Evolutionary conservation across 495 filamentous ascomycete species (phyloP).

Genomic region (Lindgomyces ingoldianus): DNA sequence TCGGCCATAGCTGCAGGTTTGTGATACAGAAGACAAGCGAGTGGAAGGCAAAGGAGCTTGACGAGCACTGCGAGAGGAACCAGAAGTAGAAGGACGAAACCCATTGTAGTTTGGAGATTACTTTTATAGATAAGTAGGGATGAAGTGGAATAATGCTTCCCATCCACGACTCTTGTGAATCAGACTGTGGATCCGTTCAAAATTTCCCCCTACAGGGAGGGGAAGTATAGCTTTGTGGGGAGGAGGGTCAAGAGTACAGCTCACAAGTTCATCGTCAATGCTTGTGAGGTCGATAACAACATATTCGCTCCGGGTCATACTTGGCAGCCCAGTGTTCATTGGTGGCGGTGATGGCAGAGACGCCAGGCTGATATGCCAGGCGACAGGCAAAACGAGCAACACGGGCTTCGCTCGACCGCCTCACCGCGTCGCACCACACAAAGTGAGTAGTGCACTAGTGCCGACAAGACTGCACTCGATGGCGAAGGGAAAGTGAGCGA

Average conservation of each 20-base stretch:
- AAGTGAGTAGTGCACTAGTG: not conserved
- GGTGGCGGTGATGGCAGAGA: not conserved
- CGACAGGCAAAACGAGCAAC: not conserved
- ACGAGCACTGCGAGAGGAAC: not conserved
- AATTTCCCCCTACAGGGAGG: no score
- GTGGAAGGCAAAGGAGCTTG: not conserved
- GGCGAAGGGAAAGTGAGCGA: not conserved
- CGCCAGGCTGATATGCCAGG: not conserved
- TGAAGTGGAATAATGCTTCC: not conserved
- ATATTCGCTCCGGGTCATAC: not conserved
- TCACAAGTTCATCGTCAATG: not conserved
- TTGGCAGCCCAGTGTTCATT: no score
- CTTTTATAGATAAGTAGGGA: not conserved
- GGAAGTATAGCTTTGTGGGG: no score
- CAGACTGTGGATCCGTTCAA: no score
- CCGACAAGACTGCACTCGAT: not conserved
- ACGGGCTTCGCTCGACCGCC: not conserved
- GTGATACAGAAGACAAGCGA: not conserved
- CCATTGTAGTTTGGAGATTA: not conserved
- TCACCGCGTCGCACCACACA: not conserved
- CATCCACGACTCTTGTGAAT: not conserved
- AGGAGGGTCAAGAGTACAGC: not conserved
- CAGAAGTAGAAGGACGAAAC: not conserved
- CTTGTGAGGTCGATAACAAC: not conserved
- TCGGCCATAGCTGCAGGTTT: not conserved